Conservation (phyloP, 139 green algal species). For the Chlamydomonas applanata region DNA sequence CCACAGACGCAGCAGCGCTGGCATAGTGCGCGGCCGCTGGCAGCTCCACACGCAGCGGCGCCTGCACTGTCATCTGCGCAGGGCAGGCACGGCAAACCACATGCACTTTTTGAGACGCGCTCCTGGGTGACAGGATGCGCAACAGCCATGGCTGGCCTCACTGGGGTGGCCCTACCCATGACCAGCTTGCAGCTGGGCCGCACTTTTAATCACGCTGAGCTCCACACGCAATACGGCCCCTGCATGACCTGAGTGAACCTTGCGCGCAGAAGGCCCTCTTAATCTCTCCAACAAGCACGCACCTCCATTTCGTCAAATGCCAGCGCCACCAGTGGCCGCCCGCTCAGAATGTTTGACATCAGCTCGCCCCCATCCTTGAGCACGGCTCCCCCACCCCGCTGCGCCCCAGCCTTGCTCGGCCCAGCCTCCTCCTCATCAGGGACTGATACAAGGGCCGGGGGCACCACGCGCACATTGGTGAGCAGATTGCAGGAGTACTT, state of each 20-base stretch:
- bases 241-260: no score
- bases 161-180: no score
- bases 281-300: not conserved
- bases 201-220: no score
- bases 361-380: slow-evolving; percentile 42
- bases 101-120: no score
- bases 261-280: no score
- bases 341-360: slow-evolving; percentile 64
- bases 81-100: no score
- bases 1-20: not conserved
- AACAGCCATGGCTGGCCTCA: no score
- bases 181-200: no score
- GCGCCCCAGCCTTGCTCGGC: not conserved
- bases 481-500: slow-evolving; percentile 77
- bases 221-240: no score
- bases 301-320: slow-evolving; percentile 82
- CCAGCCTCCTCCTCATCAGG: not conserved
- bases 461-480: slow-evolving; percentile 60
- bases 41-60: not conserved
- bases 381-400: not conserved
- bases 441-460: slow-evolving; percentile 31
- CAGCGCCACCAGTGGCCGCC: slow-evolving; percentile 69
- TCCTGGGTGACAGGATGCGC: no score
- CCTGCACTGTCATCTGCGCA: not conserved
- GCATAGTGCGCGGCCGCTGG: no score